Evolutionary conservation across 1,284 basidiomycete genomes (phyloP).

Genomic region (Coriolopsis trogii): DNA sequence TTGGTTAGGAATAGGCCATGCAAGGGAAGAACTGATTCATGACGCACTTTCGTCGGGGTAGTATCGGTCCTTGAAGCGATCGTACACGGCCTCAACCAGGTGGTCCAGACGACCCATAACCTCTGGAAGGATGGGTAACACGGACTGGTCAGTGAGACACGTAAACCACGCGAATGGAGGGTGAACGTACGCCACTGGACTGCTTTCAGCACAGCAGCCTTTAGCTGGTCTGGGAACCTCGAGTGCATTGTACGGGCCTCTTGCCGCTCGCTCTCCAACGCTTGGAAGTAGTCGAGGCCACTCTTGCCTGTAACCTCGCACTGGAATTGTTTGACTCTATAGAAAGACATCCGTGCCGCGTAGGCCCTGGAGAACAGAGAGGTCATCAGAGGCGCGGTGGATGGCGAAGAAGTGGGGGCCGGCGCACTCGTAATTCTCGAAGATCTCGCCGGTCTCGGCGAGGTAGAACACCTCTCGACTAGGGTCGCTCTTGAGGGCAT

Average conservation of each 20-base stretch:
- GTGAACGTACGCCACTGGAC: constrained; percentile 90
- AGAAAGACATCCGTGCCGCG: constrained; percentile 90
- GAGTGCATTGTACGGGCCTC: constrained; percentile 89
- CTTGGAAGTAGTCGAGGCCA: constrained; percentile 92
- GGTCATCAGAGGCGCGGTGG: constrained; percentile 14
- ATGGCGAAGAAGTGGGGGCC: constrained; percentile 29
- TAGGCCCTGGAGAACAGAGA: constrained; percentile 66
- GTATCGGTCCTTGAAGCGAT: constrained; percentile 95
- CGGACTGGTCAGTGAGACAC: constrained; percentile 12
- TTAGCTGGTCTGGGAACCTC: constrained; percentile 91
- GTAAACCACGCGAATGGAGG: constrained; percentile 22
- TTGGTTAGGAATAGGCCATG: constrained; percentile 14
- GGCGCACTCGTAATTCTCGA: constrained; percentile 87
- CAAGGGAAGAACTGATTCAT: constrained; percentile 2
- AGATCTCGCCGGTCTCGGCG: constrained; percentile 92
- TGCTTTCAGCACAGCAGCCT: constrained; percentile 86
- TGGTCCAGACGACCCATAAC: constrained; percentile 95
- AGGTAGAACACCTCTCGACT: constrained; percentile 87
- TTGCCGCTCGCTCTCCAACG: constrained; percentile 86
- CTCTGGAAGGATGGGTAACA: constrained; percentile 54
- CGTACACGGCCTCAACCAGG: constrained; percentile 91
- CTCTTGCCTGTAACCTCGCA: constrained; percentile 96
- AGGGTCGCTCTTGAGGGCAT: constrained; percentile 62
- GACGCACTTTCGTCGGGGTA: constrained; percentile 87
- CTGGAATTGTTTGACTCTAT: constrained; percentile 90